These are phyloP conservation scores for Penicillium olsonii DNA, from an alignment of 2,329 filamentous ascomycete species.

Conservation along the genomic window DNA sequence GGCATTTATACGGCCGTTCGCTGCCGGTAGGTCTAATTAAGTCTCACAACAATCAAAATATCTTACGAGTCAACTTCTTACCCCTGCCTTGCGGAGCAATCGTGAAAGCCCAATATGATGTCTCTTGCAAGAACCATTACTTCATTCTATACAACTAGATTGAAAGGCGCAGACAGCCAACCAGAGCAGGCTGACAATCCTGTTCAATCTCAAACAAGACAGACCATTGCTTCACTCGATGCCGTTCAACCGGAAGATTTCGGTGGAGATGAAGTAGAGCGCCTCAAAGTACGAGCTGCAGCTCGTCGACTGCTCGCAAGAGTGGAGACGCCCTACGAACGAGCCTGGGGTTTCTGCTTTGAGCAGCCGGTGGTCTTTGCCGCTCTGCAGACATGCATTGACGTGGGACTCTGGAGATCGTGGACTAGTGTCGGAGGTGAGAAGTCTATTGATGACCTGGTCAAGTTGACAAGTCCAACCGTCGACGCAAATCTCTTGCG, in stretches of 20 bases:
- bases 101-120: slow-evolving; percentile 13
- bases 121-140: neutral
- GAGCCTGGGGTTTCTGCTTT: slow-evolving; percentile 34
- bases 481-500: slow-evolving; percentile 34
- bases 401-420: slow-evolving; percentile 33
- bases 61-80: slow-evolving; percentile 4
- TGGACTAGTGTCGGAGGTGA: slow-evolving; percentile 33
- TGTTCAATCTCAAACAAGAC: slow-evolving; percentile 6
- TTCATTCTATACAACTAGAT: neutral
- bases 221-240: slow-evolving; percentile 22
- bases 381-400: slow-evolving; percentile 32
- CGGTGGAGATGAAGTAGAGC: slow-evolving; percentile 24
- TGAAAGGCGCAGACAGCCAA: neutral
- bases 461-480: slow-evolving; percentile 23
- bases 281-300: slow-evolving; percentile 28
- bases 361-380: slow-evolving; percentile 33
- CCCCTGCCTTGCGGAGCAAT: neutral
- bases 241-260: slow-evolving; percentile 16
- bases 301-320: slow-evolving; percentile 31
- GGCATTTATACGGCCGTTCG: neutral
- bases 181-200: neutral
- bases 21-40: slow-evolving; percentile 1
- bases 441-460: slow-evolving; percentile 31
- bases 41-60: slow-evolving; percentile 1
- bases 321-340: slow-evolving; percentile 36